These are phyloP conservation scores for Brasenia schreberi DNA, from an alignment of 164 flowering plant genomes.

Conservation along the genomic window DNA sequence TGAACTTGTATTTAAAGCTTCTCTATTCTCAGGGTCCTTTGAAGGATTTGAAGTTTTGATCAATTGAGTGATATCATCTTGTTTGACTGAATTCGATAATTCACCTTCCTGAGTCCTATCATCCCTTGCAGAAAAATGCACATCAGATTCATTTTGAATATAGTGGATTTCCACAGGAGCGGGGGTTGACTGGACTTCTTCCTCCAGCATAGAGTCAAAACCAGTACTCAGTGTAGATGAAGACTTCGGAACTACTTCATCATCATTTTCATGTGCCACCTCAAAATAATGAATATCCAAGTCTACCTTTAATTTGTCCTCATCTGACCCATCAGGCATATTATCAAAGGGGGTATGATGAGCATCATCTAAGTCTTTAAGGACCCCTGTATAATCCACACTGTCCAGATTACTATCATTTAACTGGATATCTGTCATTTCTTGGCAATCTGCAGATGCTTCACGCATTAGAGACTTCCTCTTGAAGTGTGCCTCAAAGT, in stretches of 20 bases:
- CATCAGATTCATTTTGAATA: conserved; percentile 8
- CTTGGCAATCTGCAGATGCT: conserved; percentile 23
- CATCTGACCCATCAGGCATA: conserved; percentile 23
- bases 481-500: conserved; percentile 81
- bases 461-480: conserved; percentile 44
- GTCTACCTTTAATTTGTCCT: not conserved
- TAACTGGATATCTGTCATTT: conserved; percentile 17
- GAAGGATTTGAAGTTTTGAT: conserved; percentile 6
- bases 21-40: conserved; percentile 3
- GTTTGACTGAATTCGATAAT: not conserved
- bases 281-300: conserved; percentile 6
- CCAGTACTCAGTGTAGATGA: not conserved
- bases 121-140: conserved; percentile 2
- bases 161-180: conserved; percentile 10
- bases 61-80: conserved; percentile 10
- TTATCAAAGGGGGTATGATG: conserved; percentile 18
- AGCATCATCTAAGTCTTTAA: conserved; percentile 14
- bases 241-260: conserved; percentile 7
- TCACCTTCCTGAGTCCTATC: conserved; percentile 12
- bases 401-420: conserved; percentile 20
- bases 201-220: not conserved
- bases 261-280: conserved; percentile 18
- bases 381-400: conserved; percentile 17
- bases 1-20: conserved; percentile 6
- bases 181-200: not conserved